These are phyloP conservation scores for Beauveria caledonica DNA, from an alignment of 2,329 filamentous ascomycete genomes.

Conservation along the genomic window DNA sequence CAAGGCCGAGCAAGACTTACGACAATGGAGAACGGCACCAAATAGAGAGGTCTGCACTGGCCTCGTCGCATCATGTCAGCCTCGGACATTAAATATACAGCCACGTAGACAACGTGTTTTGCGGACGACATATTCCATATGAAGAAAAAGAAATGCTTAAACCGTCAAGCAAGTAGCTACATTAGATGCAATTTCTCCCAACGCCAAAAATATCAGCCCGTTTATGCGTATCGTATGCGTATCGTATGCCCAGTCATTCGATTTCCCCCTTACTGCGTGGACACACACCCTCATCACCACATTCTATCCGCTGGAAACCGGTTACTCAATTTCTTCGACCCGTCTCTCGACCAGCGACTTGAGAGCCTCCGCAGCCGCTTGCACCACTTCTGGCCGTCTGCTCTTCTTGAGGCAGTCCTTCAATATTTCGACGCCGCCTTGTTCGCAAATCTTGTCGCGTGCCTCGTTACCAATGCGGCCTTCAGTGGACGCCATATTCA, in stretches of 20 bases:
- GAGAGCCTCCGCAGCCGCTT: conserved; percentile 62
- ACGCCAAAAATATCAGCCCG: neutral
- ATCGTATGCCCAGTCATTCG: neutral
- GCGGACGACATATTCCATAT: neutral
- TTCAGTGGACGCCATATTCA: conserved; percentile 62
- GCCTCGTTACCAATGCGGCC: conserved; percentile 57
- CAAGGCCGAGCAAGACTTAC: too few relatives aligned
- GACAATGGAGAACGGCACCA: too few relatives aligned
- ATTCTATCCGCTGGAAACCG: neutral
- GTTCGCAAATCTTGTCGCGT: conserved; percentile 50
- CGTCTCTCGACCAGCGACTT: conserved; percentile 52
- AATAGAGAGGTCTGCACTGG: neutral
- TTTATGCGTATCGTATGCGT: neutral
- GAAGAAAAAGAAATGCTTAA: neutral
- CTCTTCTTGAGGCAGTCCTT: conserved; percentile 63
- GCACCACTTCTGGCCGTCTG: conserved; percentile 59
- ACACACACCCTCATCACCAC: neutral
- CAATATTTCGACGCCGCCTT: conserved; percentile 58
- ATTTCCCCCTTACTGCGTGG: neutral
- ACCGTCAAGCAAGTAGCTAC: neutral
- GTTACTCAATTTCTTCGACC: conserved; percentile 13
- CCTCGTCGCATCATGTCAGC: neutral
- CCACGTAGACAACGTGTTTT: neutral
- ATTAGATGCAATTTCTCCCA: neutral
- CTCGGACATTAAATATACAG: neutral